A percentile compares a stretch with the other conserved stretches of the same genome.
These are phyloP conservation scores for Candida tropicalis DNA, from an alignment of 1,139 yeast genomes.

Conservation along the genomic window DNA sequence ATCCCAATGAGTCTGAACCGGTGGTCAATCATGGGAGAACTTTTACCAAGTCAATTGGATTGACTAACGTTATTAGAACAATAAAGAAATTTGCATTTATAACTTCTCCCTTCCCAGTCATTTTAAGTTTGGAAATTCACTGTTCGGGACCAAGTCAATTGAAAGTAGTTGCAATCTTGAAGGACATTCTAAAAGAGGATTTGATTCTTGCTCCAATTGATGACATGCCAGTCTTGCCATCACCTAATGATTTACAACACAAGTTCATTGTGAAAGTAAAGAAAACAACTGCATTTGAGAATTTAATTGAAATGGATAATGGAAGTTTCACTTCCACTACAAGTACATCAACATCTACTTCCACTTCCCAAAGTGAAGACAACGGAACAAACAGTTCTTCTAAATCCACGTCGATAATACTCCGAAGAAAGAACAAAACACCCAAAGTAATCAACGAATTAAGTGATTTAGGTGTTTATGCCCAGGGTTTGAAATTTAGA, in stretches of 20 bases:
- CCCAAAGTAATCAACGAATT: conserved; percentile 47
- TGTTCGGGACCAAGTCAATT: conserved; percentile 70
- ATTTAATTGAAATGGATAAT: conserved; percentile 23
- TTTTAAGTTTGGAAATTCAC: conserved; percentile 84
- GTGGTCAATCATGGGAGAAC: conserved; percentile 89
- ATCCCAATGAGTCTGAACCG: conserved; percentile 50
- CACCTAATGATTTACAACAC: conserved; percentile 72
- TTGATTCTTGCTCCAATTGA: conserved; percentile 50
- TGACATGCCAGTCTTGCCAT: conserved; percentile 50
- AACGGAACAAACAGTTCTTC: conserved; percentile 15
- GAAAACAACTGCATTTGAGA: conserved; percentile 39
- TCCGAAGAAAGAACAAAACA: conserved; percentile 25
- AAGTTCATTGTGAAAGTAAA: conserved; percentile 79
- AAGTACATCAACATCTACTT: conserved; percentile 34
- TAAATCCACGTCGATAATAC: conserved; percentile 20
- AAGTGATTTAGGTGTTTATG: conserved; percentile 63
- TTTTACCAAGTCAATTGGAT: conserved; percentile 71
- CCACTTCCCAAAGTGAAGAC: conserved; percentile 54
- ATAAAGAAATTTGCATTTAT: conserved; percentile 85
- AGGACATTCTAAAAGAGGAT: conserved; percentile 59
- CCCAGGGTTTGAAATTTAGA: conserved; percentile 75
- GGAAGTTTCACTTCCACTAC: conserved; percentile 30
- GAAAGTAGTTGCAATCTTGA: conserved; percentile 53
- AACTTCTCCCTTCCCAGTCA: conserved; percentile 79
- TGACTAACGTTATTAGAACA: conserved; percentile 69